Base-by-base conservation (phyloP, 1,284 basidiomycete genomes). In the Leccinum pachyderme region DNA sequence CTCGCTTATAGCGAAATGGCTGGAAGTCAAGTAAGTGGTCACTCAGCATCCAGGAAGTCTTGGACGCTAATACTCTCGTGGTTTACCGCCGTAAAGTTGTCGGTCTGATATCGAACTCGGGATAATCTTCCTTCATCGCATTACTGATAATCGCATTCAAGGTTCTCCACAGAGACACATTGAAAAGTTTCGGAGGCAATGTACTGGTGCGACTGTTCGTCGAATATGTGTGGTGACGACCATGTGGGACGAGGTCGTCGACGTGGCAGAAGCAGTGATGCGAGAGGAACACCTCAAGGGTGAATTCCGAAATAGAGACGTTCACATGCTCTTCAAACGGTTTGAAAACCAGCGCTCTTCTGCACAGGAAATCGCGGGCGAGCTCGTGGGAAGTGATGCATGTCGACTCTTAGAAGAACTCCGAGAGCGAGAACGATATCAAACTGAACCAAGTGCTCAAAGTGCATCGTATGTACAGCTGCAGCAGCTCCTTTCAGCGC, bases 161-260 rank as follows among this genome's bases (percentile, higher is more conserved):
- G 22, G 46, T 6, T 43, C 53, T 22, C 58, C 49, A 4, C 45
- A 31, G 5, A 9, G 9, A 4, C 37, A 57, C 11, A 45, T 57
- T 15, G 8, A 45, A 24, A 51, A 22, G 33, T 31, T 60, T 31
- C 58, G 27, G 11, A 46, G 27, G 12, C 53, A 47, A 2, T 57
- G 53, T n/a, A 41, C 18, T 22, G 2, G 24, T 6, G 8, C 25
- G 4, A 11, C 15, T n/a, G 49, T 60, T n/a, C 39, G 33, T 39
- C 41, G 35, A 7, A 50, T 51, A 33, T 59, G 57, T 31, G 32
- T 58, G 2, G 44, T 58, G 28, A 58, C 57, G 15, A 55, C 57
- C 5, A 58, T 58, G 57, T 58, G 57, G 57, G 47, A 58, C 47
- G 8, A 59, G 6, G 44, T 55, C 28, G 24, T 9, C 31, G 48